A percentile compares a stretch with the other conserved stretches of the same genome.
Conservation (phyloP, 139 green algal genomes). For the Asterochloris sp. region DNA sequence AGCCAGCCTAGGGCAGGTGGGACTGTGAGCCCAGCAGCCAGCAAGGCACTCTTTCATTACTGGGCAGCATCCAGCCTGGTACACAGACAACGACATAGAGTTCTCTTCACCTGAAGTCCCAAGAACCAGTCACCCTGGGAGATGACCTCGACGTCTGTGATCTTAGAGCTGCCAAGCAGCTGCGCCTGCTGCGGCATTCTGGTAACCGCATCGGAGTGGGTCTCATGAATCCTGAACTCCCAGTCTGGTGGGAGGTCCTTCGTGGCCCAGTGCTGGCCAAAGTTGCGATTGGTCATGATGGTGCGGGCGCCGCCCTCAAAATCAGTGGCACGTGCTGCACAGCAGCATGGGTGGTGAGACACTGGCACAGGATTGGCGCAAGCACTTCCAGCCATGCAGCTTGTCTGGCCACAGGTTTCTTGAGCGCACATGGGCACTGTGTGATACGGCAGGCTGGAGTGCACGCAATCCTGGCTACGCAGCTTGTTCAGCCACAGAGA, state of each 20-base stretch:
- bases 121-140: background rate
- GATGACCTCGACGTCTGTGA: slow-evolving; percentile 2
- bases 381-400: background rate
- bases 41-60: too few relatives aligned
- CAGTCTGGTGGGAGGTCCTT: background rate
- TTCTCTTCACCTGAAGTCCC: background rate
- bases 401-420: too few relatives aligned
- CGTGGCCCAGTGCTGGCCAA: slow-evolving; percentile 1
- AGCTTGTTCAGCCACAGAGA: too few relatives aligned
- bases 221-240: slow-evolving; percentile 14
- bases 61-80: too few relatives aligned
- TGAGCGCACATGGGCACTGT: too few relatives aligned
- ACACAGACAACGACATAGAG: too few relatives aligned
- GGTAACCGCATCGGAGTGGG: slow-evolving; percentile 4
- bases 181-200: slow-evolving; percentile 4
- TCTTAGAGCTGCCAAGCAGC: slow-evolving; percentile 1
- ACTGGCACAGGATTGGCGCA: background rate
- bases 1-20: too few relatives aligned
- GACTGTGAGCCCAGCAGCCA: too few relatives aligned
- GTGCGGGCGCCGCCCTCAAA: background rate
- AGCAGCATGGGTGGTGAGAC: background rate
- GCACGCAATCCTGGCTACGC: too few relatives aligned
- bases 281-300: background rate
- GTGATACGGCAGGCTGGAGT: too few relatives aligned
- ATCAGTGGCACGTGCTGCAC: background rate